phyloP scores from a whole-genome alignment of 2,329 filamentous ascomycete genomes.

The Plectosphaerella plurivora region DNA sequence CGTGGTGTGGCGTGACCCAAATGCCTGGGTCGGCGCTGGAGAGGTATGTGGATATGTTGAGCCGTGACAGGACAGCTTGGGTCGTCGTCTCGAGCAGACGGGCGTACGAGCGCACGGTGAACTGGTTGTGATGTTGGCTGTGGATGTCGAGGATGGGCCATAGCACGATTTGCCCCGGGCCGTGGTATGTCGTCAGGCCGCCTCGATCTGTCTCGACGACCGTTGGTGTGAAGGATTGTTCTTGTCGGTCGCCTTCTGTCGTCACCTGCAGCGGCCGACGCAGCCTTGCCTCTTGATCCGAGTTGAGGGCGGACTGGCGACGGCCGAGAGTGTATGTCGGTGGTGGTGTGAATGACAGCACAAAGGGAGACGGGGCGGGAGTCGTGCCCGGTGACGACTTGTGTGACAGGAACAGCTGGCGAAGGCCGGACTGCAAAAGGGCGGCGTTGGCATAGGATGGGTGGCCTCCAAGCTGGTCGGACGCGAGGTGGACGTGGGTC shows the following conservation, averaged over 20 bases:
- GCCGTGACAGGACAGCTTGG: constrained; percentile 53
- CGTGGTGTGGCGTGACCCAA: constrained; percentile 51
- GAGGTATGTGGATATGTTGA: constrained; percentile 50
- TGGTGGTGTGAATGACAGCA: constrained; percentile 77
- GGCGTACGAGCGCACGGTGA: constrained; percentile 74
- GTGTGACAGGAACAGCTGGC: constrained; percentile 27
- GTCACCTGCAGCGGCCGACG: constrained; percentile 31
- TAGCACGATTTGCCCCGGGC: constrained; percentile 86
- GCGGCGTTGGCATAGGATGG: constrained; percentile 9
- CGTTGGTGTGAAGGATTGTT: constrained; percentile 40
- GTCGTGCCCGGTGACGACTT: constrained; percentile 19
- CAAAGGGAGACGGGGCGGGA: constrained; percentile 56
- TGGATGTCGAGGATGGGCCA: constrained; percentile 87
- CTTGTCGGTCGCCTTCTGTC: not conserved
- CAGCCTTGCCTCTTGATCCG: constrained; percentile 40
- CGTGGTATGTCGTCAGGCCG: constrained; percentile 91
- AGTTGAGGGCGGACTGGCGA: constrained; percentile 58
- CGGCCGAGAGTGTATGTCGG: constrained; percentile 90
- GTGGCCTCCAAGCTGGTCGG: not conserved
- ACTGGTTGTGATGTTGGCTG: constrained; percentile 44
- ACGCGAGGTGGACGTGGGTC: constrained; percentile 9
- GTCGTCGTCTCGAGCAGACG: constrained; percentile 73
- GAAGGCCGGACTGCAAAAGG: constrained; percentile 17
- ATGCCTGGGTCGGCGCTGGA: constrained; percentile 79
- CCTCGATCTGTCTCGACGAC: constrained; percentile 73